phyloP scores from a whole-genome alignment of 2,329 filamentous ascomycete genomes.

The Tolypocladium cylindrosporum region DNA sequence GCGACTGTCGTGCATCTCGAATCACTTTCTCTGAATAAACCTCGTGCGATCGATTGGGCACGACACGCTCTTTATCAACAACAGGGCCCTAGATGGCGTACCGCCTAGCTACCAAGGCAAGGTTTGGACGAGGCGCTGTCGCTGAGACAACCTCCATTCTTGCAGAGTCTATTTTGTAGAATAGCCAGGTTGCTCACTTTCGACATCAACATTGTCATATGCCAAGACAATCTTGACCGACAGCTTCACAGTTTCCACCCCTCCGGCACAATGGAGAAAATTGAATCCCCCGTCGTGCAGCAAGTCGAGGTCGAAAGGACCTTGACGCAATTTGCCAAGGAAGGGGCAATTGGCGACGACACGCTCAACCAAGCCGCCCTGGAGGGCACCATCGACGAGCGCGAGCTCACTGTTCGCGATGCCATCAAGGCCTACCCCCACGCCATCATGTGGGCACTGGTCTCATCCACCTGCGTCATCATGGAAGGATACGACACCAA shows the following conservation, averaged over 20 bases:
- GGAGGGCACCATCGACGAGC: constrained; percentile 7
- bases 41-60: no score
- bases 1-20: no score
- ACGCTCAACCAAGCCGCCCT: background rate
- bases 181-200: no score
- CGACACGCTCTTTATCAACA: no score
- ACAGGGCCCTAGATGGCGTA: no score
- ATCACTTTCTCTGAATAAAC: no score
- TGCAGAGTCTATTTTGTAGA: no score
- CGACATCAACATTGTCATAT: no score
- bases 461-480: constrained; percentile 26
- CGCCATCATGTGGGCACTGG: constrained; percentile 26
- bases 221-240: background rate
- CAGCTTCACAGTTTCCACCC: background rate
- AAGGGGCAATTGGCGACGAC: background rate
- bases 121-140: no score
- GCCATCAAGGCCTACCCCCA: constrained; percentile 20
- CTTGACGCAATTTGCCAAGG: background rate
- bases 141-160: no score
- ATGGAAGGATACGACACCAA: constrained; percentile 33
- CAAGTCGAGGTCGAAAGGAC: background rate
- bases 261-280: background rate
- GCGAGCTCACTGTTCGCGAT: constrained; percentile 14
- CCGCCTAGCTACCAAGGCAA: no score
- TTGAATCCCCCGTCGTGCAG: background rate